Evolutionary conservation across 2,329 filamentous ascomycete genomes (phyloP), one percentile per base, ranked within the genome.

Genomic region (Aspergillus amoenus): DNA sequence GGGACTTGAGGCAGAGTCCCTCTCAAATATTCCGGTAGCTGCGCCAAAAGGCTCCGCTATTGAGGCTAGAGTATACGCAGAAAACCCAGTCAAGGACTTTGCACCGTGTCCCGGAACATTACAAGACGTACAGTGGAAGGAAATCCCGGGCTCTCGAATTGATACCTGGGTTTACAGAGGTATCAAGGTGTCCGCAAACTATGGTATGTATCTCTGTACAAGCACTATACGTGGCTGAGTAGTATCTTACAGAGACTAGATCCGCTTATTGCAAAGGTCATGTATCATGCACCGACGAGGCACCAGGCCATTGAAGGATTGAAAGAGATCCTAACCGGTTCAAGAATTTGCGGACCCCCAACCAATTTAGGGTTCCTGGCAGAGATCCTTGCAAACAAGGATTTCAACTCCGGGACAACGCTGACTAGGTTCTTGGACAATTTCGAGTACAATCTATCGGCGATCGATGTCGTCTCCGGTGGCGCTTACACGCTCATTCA

Each of bases 81-180:
- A 85, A 45, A 86, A 84, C 40, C 86, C 86, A 1, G 74, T 81
- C 0, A 79, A 80, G 55, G 78, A 83, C 52, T 88, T 82, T 63
- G 77, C 80, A 0, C 86, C 86, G 1, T 83, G 80, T 9, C 81
- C 86, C 0, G 87, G 86, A 2, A 70, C 81, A 1, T 69, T 88
- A 2, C 84, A 85, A 42, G 73, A 81, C 21, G 81, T 88, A 0
- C 63, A 77, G 15, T 88, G 84, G 79, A 78, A 81, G n/a, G 64
- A 78, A 12, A 67, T 77, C 0, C 62, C 76, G 0, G 76, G 76
- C 4, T 75, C 80, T 22, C 78, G 86, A 4, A 79, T 89, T 24
- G 86, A 89, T 62, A 88, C 84, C 0, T 88, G 85, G 85, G 77
- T 88, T 1, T 78, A 81, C 53, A 80, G 79, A 1, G 85, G 85